Evolutionary conservation across 805 yeast genomes (phyloP).

Genomic region (Limtongozyma cylindracea): DNA sequence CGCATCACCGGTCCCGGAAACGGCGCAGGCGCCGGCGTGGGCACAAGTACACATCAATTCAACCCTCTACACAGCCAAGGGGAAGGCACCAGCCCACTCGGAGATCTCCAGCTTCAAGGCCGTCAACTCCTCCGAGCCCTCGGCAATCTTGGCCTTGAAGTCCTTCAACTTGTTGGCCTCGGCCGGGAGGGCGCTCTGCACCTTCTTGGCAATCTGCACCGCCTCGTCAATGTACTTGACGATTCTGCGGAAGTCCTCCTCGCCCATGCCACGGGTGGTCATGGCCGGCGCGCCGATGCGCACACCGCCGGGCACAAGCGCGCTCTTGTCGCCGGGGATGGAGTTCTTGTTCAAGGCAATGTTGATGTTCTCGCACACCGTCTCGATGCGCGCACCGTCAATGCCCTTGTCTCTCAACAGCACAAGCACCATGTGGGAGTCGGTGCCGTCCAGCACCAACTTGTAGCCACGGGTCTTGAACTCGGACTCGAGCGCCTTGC

Average conservation of each 20-base stretch:
- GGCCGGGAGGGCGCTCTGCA: conserved; percentile 63
- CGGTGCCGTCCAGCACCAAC: conserved; percentile 84
- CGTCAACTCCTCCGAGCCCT: conserved; percentile 37
- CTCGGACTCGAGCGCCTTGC: conserved; percentile 49
- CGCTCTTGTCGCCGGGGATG: conserved; percentile 89
- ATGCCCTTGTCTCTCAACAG: conserved; percentile 56
- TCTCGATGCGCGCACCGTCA: conserved; percentile 93
- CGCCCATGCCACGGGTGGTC: conserved; percentile 85
- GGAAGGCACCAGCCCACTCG: conserved; percentile 80
- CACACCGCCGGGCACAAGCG: conserved; percentile 86
- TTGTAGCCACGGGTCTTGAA: conserved; percentile 40
- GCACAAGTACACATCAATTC: too few species aligned
- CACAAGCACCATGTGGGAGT: conserved; percentile 75
- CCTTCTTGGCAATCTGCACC: conserved; percentile 21
- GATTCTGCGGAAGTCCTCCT: conserved; percentile 55
- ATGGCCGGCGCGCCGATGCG: conserved; percentile 97
- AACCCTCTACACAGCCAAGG: conserved; percentile 22
- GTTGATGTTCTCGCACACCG: conserved; percentile 69
- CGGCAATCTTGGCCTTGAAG: conserved; percentile 47
- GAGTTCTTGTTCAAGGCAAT: conserved; percentile 94
- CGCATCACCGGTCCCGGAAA: too few species aligned
- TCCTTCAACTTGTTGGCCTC: conserved; percentile 92
- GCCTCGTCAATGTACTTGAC: conserved; percentile 64
- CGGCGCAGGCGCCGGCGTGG: too few species aligned
- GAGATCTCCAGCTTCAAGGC: conserved; percentile 55